Base-by-base conservation (phyloP, 805 yeast genomes). In the Komagataella ulmi region DNA sequence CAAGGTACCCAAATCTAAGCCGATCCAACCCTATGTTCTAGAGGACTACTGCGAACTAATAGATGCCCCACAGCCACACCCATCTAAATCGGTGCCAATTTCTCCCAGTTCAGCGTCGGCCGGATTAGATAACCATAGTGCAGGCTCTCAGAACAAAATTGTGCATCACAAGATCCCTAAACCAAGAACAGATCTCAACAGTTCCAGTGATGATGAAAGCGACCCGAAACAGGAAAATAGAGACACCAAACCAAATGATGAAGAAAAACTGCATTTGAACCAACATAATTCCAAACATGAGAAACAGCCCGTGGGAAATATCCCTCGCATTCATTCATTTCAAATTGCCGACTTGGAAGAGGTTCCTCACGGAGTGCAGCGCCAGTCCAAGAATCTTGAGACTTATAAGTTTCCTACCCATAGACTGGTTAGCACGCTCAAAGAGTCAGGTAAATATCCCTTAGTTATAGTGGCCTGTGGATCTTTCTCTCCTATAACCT, bases 381-480 rank as follows among this genome's bases (percentile, higher is more conserved):
- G 99, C 55, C 99, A 93, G 66, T 90, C 98, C 1, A 80, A 79
- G 55, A 69, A 67, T 10, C 66, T 90, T 23, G 77, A 75, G 12
- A 76, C 79, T 49, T 93, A 93, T 67, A 65, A 72, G 53, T 93
- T 93, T 66, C 99, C 99, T 2, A 78, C 85, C 1, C 98, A 93
- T 68, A 72, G 98, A 54, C 72, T 91, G 51, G 83, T 87, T 30
- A 79, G 81, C 21, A 75, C 75, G 51, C 66, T 90, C 60, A 68
- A 77, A 53, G 93, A 88, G 60, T 80, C 84, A 52, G 72, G 83
- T 55, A 91, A 91, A 67, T 75, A 81, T 57, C 99, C 99, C 1
- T 73, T 93, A 57, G 97, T 93, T 10, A 78, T 93, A 51, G 98
- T 93, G 24, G 97, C 98, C 1, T 93, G 99, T 68, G 99, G 99